Percentiles rank a stretch among this genome's conserved stretches.
phyloP scores from a whole-genome alignment of 306 rosid species.

The Alnus glutinosa region DNA sequence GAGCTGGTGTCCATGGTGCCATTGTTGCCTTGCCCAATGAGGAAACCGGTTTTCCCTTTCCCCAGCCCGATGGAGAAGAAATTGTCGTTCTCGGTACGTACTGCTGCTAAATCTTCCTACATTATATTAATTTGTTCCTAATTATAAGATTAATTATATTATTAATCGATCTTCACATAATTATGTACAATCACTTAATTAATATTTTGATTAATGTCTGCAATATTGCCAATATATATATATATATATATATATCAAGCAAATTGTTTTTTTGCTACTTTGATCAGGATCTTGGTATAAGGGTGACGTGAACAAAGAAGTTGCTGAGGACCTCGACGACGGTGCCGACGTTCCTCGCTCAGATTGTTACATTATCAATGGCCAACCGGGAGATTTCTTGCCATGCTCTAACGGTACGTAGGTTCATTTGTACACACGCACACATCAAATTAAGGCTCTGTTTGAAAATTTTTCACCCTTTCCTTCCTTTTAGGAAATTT shows the following conservation, averaged over 20 bases:
- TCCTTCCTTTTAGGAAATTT: too few species aligned
- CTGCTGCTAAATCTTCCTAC: too few species aligned
- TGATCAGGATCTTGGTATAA: background rate
- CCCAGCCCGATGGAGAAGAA: slow-evolving; percentile 25
- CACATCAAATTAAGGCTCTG: background rate
- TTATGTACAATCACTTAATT: too few species aligned
- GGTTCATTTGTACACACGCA: background rate
- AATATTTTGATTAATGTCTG: background rate
- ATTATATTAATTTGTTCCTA: too few species aligned
- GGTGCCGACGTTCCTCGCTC: slow-evolving; percentile 2
- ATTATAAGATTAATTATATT: too few species aligned
- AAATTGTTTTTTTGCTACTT: background rate
- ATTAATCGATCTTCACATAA: too few species aligned
- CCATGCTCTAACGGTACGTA: background rate
- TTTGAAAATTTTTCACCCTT: too few species aligned
- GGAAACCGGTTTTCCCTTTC: slow-evolving; percentile 27
- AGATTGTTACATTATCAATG: slow-evolving; percentile 3
- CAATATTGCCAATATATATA: too few species aligned
- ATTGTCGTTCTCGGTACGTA: slow-evolving; percentile 24
- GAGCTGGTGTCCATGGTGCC: slow-evolving; percentile 40
- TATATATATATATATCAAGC: too few species aligned
- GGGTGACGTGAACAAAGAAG: slow-evolving; percentile 2
- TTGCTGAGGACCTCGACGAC: slow-evolving; percentile 1
- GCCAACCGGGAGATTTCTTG: slow-evolving; percentile 5
- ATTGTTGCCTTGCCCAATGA: slow-evolving; percentile 19